Evolutionary conservation across 2,329 filamentous ascomycete genomes (phyloP).

Genomic region (Cladobotryum mycophilum): DNA sequence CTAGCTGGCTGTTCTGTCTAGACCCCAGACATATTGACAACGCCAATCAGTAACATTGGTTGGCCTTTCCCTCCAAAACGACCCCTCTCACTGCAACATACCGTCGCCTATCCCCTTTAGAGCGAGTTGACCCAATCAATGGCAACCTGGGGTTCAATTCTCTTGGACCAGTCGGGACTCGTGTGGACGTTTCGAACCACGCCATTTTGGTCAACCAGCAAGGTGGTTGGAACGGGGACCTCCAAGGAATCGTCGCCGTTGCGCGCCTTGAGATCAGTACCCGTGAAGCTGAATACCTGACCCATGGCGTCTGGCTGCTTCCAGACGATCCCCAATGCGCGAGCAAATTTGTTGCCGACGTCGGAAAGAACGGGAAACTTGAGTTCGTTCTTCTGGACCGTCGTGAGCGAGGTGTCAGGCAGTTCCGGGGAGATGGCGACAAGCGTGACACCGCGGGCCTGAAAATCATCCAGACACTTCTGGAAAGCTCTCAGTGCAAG

Average conservation of each 20-base stretch:
- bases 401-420: conserved; percentile 31
- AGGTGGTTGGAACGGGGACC: conserved; percentile 33
- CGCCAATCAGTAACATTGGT: too few species aligned
- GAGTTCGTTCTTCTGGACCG: conserved; percentile 33
- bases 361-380: conserved; percentile 37
- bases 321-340: conserved; percentile 31
- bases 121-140: conserved; percentile 29
- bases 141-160: conserved; percentile 29
- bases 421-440: conserved; percentile 38
- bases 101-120: background rate
- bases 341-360: conserved; percentile 28
- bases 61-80: too few species aligned
- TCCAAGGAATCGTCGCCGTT: conserved; percentile 34
- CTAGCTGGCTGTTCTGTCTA: too few species aligned
- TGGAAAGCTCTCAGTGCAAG: conserved; percentile 31
- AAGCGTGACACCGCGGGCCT: conserved; percentile 32
- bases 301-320: conserved; percentile 23
- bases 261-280: conserved; percentile 23
- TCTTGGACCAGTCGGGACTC: conserved; percentile 31
- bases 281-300: conserved; percentile 21
- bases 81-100: too few species aligned
- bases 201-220: conserved; percentile 31
- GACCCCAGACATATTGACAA: too few species aligned
- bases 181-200: conserved; percentile 30
- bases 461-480: conserved; percentile 28